Evolutionary conservation across 345 rosid species (phyloP), one percentile per base, ranked within the genome.

Genomic region (Eucalyptus sp.): DNA sequence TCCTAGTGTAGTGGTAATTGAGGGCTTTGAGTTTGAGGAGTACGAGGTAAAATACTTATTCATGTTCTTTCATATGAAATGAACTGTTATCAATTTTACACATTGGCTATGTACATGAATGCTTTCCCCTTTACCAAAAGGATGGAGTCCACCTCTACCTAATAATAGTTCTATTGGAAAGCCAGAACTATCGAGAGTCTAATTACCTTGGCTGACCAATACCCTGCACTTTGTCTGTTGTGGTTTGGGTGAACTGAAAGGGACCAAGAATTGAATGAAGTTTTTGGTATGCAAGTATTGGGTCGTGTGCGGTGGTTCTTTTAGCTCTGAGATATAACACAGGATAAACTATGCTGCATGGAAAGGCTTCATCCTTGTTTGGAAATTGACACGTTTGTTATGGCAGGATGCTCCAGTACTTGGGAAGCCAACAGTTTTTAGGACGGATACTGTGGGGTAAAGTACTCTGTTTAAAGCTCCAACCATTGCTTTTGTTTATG

Each of bases 21-120:
- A 97, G 88, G 99, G 96, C 71, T 92, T 88, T 91, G 99, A 98
- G 93, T 96, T 98, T 93, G 99, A 98, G 93, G 99, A 96, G 89
- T 97, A 95, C 43, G 97, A 97, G 99, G 99, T 98, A 94, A 64
- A 22, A 46, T 86, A 11, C 7, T 76, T 86, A 85, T 64, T 29
- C 46, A 51, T 33, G 31, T 54, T 86, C 41, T 16, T 13, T 76
- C 54, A 43, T 58, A 46, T 27, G n/a, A 66, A 29, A 87, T 43
- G 58, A 41, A 6, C 48, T 76, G 48, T 76, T 76, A 37, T 10
- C 29, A 37, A 76, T n/a, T n/a, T 43, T 52, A 31, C 88, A 50
- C 37, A 64, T 56, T 93, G 85, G 88, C 16, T 87, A 11, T 49
- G 85, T 22, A 49, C 48, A 37, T 50, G 54, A 87, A 79, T 48